A percentile compares a stretch with the other conserved stretches of the same genome.
These are phyloP conservation scores for Venturia pyrina DNA, from an alignment of 2,329 filamentous ascomycete genomes.

Conservation along the genomic window DNA sequence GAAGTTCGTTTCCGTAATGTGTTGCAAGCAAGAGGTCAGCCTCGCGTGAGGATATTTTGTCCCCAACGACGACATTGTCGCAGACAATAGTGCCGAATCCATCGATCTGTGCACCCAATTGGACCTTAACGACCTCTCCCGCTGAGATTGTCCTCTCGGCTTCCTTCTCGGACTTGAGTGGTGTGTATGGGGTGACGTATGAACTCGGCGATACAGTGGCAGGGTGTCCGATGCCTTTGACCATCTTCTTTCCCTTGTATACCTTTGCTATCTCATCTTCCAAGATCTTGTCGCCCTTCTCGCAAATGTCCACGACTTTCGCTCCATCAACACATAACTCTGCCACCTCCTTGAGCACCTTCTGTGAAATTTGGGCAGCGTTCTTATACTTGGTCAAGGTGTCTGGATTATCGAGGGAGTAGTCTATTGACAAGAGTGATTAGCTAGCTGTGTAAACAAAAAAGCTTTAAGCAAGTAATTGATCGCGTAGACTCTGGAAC, in stretches of 20 bases:
- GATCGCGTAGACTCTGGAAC: background rate
- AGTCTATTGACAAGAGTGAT: slow-evolving; percentile 45
- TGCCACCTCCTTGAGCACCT: slow-evolving; percentile 75
- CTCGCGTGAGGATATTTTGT: slow-evolving; percentile 60
- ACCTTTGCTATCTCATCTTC: slow-evolving; percentile 92
- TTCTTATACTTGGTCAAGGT: slow-evolving; percentile 99
- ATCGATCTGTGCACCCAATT: slow-evolving; percentile 97
- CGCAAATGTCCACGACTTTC: slow-evolving; percentile 83
- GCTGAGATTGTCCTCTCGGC: slow-evolving; percentile 69
- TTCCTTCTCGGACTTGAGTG: slow-evolving; percentile 72
- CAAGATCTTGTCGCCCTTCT: slow-evolving; percentile 89
- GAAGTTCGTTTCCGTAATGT: slow-evolving; percentile 89
- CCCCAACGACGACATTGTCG: slow-evolving; percentile 73
- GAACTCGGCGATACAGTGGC: slow-evolving; percentile 90
- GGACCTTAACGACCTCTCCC: slow-evolving; percentile 88
- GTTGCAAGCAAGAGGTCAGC: slow-evolving; percentile 87
- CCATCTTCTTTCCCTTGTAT: slow-evolving; percentile 95
- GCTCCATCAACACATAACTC: slow-evolving; percentile 51
- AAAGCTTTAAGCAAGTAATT: background rate
- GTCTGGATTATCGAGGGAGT: slow-evolving; percentile 82
- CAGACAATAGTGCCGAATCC: slow-evolving; percentile 95
- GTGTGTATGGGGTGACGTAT: slow-evolving; percentile 94
- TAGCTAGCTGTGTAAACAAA: background rate
- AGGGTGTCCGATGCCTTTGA: slow-evolving; percentile 89
- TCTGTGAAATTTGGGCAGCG: slow-evolving; percentile 88